phyloP scores from a whole-genome alignment of 2,329 filamentous ascomycete genomes.

The Colletotrichum sp. region DNA sequence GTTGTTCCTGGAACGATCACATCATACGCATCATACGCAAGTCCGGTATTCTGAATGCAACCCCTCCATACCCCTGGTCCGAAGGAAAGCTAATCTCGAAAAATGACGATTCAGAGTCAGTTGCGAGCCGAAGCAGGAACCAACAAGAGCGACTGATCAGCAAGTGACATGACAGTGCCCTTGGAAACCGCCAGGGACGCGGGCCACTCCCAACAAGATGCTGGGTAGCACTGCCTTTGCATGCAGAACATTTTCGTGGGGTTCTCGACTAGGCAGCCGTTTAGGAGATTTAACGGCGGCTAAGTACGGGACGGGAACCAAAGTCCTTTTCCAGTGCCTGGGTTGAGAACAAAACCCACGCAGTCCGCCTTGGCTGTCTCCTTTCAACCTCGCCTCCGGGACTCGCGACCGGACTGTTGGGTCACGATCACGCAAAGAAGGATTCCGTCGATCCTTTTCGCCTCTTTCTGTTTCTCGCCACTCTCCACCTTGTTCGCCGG shows the following conservation, averaged over 20 bases:
- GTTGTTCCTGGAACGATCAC: not conserved
- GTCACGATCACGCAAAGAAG: not conserved
- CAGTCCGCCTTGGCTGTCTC: slow-evolving; percentile 1
- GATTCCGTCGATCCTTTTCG: not conserved
- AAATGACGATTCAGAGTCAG: not conserved
- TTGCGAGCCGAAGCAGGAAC: not conserved
- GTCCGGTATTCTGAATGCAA: not conserved
- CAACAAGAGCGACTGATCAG: not conserved
- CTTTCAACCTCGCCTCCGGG: not conserved
- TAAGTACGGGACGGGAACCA: not conserved
- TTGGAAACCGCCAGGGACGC: not conserved
- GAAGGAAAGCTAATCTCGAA: not conserved
- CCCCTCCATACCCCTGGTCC: not conserved
- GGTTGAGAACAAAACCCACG: not conserved
- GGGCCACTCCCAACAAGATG: not conserved
- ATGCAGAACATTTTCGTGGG: not conserved
- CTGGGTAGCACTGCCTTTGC: not conserved
- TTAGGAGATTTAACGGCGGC: not conserved
- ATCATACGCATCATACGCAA: not conserved
- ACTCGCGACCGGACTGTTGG: not conserved
- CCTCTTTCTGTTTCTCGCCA: not conserved
- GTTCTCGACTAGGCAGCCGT: not conserved
- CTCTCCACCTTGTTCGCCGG: slow-evolving; percentile 2
- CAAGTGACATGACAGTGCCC: not conserved
- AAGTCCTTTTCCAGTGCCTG: not conserved